phyloP scores from a whole-genome alignment of 192 early-diverging fungal genomes.

The Coemansia sp. region DNA sequence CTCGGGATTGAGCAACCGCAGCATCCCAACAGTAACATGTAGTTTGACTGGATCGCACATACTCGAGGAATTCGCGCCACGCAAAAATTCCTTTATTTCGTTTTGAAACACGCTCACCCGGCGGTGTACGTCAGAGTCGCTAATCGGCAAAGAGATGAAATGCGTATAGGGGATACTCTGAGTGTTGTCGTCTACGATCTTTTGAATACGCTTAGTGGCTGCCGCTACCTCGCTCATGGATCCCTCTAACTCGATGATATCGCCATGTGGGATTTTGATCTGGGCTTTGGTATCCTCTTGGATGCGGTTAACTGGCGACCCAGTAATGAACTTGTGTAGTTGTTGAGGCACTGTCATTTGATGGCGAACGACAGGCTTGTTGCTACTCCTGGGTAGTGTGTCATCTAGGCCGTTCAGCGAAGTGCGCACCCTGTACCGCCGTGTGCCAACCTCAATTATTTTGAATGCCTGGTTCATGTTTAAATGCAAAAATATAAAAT shows the following conservation, averaged over 20 bases:
- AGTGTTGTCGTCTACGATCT: slow-evolving; percentile 20
- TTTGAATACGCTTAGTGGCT: slow-evolving; percentile 18
- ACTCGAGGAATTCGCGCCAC: neutral
- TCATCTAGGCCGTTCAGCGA: neutral
- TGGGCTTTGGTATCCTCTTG: slow-evolving; percentile 19
- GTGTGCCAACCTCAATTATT: slow-evolving; percentile 20
- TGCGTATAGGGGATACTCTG: slow-evolving; percentile 39
- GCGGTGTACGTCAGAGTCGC: slow-evolving; percentile 28
- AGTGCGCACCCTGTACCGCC: slow-evolving; percentile 25
- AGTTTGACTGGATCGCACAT: slow-evolving; percentile 26
- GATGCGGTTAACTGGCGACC: slow-evolving; percentile 2
- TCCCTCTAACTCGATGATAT: slow-evolving; percentile 28
- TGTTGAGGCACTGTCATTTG: slow-evolving; percentile 14
- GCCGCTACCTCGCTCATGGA: slow-evolving; percentile 10
- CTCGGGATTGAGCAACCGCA: slow-evolving; percentile 26
- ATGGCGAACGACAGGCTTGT: neutral
- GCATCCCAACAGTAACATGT: slow-evolving; percentile 49
- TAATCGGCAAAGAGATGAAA: slow-evolving; percentile 41
- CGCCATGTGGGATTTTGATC: slow-evolving; percentile 28
- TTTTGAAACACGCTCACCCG: slow-evolving; percentile 26
- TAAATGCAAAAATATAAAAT: neutral
- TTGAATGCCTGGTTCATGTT: neutral
- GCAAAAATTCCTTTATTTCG: neutral
- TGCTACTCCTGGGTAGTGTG: neutral
- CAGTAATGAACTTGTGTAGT: slow-evolving; percentile 30